These are phyloP conservation scores for Leccinum disarticulatum DNA, from an alignment of 768 basidiomycete genomes.

Conservation along the genomic window DNA sequence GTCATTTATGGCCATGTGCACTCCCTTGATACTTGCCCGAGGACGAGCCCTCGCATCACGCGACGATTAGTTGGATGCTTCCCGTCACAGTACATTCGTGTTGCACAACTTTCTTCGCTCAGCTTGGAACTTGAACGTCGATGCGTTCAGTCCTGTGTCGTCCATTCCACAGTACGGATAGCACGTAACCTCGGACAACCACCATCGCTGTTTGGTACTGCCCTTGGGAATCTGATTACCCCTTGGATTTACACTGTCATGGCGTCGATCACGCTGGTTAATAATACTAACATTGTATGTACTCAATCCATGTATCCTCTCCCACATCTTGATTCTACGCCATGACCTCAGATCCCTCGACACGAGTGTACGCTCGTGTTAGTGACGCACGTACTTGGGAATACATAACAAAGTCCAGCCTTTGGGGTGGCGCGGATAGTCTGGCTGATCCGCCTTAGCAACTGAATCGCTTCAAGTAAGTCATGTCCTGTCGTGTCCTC, in stretches of 20 bases:
- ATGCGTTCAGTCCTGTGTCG: background rate
- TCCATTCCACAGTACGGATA: background rate
- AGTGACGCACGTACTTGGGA: too few species aligned
- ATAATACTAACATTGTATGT: background rate
- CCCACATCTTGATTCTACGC: background rate
- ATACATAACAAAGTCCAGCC: background rate
- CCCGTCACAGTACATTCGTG: background rate
- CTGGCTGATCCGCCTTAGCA: too few species aligned
- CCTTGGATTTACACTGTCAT: background rate
- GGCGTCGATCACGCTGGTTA: background rate
- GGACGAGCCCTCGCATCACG: background rate
- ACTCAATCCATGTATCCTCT: background rate
- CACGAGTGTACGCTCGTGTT: background rate
- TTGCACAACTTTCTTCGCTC: background rate
- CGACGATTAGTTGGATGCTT: background rate
- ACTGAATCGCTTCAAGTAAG: background rate
- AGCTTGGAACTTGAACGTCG: background rate
- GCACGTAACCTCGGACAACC: background rate
- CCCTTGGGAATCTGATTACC: background rate
- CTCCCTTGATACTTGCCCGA: too few species aligned
- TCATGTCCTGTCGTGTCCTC: background rate
- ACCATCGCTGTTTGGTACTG: background rate
- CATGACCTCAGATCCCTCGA: background rate
- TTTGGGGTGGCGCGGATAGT: too few species aligned
- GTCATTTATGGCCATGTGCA: too few species aligned